These are phyloP conservation scores for Acorus gramineus DNA, from an alignment of 106 monocot genomes.

Conservation along the genomic window DNA sequence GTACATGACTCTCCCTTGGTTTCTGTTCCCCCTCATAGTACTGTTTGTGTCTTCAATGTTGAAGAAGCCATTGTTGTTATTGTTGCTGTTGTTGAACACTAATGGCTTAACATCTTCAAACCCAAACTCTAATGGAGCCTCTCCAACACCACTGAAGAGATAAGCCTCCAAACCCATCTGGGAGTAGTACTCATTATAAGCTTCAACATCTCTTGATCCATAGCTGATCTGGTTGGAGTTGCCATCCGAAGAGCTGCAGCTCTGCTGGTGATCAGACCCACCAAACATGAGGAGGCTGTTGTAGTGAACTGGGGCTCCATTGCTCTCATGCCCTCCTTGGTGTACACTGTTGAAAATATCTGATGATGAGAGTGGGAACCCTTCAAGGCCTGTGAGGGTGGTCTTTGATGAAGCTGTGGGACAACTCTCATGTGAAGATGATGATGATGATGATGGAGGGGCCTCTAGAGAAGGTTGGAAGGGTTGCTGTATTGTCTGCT, in stretches of 20 bases:
- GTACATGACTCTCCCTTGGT: no score
- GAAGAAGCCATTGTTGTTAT: conserved; percentile 1
- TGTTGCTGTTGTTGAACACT: conserved; percentile 3
- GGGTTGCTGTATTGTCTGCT: conserved; percentile 10
- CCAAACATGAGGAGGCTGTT: conserved; percentile 20
- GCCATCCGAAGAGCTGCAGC: conserved; percentile 25
- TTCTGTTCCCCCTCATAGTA: background rate
- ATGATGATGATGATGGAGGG: background rate
- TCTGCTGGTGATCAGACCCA: conserved; percentile 10
- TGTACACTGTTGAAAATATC: no score
- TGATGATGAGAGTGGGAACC: conserved; percentile 7
- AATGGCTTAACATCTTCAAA: conserved; percentile 16
- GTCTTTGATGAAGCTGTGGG: background rate
- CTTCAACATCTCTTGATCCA: conserved; percentile 11
- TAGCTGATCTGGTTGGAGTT: conserved; percentile 18
- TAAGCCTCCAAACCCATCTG: conserved; percentile 25
- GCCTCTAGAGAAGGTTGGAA: conserved; percentile 8
- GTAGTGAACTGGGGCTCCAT: conserved; percentile 3
- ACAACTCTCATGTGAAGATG: background rate
- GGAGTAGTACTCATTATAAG: background rate
- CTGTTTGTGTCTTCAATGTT: conserved; percentile 10
- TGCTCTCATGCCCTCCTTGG: background rate
- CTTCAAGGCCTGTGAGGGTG: conserved; percentile 1
- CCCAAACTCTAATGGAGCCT: conserved; percentile 16
- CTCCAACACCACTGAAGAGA: conserved; percentile 17